Percentiles rank a stretch among this genome's conserved stretches.
phyloP scores from a whole-genome alignment of 805 yeast genomes.

The Yarrowia sp. region DNA sequence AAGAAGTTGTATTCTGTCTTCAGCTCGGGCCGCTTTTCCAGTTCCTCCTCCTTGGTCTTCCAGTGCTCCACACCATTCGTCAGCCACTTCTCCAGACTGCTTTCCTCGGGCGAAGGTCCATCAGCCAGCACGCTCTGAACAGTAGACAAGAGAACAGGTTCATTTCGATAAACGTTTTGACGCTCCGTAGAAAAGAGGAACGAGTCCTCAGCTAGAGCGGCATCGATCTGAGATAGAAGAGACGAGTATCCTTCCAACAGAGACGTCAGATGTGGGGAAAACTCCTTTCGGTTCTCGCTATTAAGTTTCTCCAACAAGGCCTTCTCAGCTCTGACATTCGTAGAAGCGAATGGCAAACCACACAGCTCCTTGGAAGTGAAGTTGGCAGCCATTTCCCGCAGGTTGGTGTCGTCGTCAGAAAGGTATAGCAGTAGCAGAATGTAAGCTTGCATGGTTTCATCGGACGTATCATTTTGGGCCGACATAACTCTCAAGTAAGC shows the following conservation, averaged over 20 bases:
- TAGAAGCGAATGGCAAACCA: conserved; percentile 29
- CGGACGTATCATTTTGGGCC: not conserved
- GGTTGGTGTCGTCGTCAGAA: conserved; percentile 63
- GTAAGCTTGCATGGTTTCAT: conserved; percentile 16
- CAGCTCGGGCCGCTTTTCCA: not conserved
- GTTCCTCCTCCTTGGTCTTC: not conserved
- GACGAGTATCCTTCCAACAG: conserved; percentile 10
- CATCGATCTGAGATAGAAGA: conserved; percentile 30
- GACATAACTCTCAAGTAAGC: conserved; percentile 35
- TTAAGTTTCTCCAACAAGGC: conserved; percentile 24
- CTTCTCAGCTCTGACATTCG: conserved; percentile 40
- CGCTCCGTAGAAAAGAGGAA: conserved; percentile 64
- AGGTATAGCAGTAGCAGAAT: conserved; percentile 30
- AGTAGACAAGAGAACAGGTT: conserved; percentile 33
- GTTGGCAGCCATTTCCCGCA: conserved; percentile 49
- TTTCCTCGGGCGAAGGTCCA: not conserved
- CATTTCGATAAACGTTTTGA: conserved; percentile 61
- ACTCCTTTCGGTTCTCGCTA: not conserved
- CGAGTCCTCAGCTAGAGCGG: conserved; percentile 34
- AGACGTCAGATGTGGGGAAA: not conserved
- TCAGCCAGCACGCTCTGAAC: conserved; percentile 23
- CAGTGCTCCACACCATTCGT: not conserved
- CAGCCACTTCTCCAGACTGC: not conserved
- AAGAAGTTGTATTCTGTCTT: conserved; percentile 9
- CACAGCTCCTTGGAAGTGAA: conserved; percentile 40